Base-by-base conservation (phyloP, 2,329 filamentous ascomycete genomes). In the Neonectria hederae region DNA sequence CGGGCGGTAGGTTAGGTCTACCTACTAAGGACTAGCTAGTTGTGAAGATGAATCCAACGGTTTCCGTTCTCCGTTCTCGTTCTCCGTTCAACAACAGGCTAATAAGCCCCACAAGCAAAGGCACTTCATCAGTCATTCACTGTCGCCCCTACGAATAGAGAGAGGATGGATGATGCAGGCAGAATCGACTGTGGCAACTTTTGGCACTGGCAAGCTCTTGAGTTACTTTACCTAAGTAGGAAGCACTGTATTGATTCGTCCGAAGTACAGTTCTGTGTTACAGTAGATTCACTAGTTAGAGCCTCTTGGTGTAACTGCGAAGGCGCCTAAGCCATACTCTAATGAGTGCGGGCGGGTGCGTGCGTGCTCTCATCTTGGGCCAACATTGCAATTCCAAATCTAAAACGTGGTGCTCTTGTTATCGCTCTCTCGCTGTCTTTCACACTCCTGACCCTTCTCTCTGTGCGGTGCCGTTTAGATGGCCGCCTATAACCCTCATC, bases 291-390 rank as follows among this genome's bases (percentile, higher is more conserved):
- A 8, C 35, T 26, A 17, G 17, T 46, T 46, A 26, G 26, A 17
- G 24, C 24, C 43, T 42, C 35, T 40, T 56, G 38, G 46, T 49
- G 35, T 46, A 52, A 26, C 43, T 26, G 21, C 24, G 38, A 57
- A 24, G 24, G 46, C 8, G 59, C 54, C 53, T 22, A 38, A 56
- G 59, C 54, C 59, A 54, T 43, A 22, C 7, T n/a, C 30, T 24
- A 54, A 54, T 43, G 54, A 40, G 59, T 57, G 59, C 54, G 40
- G 52, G 38, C 59, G 38, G 53, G 59, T 48, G 54, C 48, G 59
- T 62, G 59, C 48, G 30, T 57, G 40, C 38, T 42, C 48, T 57
- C 54, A 54, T 62, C 40, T 62, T 54, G 59, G 28, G 19, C 19
- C 32, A 57, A 46, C 24, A 48, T 48, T 46, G 26, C 38, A 48